Evolutionary conservation across 371 early-diverging fungal species (phyloP).

Genomic region (Phascolomyces articulosus): DNA sequence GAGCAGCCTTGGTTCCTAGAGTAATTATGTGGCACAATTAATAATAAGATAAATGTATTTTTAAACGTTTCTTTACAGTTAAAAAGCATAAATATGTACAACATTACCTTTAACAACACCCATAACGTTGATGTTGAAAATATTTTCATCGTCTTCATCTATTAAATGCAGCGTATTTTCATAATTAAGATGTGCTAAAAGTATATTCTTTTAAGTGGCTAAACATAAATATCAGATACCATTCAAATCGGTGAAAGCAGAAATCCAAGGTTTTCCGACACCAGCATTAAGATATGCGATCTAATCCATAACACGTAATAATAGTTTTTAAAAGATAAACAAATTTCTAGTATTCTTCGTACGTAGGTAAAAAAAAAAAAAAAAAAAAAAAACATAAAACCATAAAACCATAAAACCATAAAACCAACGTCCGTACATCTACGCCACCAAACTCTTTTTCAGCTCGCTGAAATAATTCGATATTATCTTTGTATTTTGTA

Average conservation of each 20-base stretch:
- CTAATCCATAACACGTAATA: too few species aligned
- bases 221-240: constrained; percentile 14
- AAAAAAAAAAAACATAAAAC: not conserved
- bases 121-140: constrained; percentile 68
- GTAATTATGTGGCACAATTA: not conserved
- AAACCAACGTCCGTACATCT: too few species aligned
- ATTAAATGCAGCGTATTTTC: not conserved
- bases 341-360: constrained; percentile 6
- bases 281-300: constrained; percentile 35
- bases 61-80: too few species aligned
- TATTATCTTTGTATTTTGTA: constrained; percentile 40
- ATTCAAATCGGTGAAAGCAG: constrained; percentile 27
- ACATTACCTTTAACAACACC: constrained; percentile 60
- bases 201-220: too few species aligned
- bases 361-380: constrained; percentile 10
- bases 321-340: too few species aligned
- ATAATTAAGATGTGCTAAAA: not conserved
- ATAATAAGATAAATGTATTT: not conserved
- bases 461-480: constrained; percentile 46
- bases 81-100: too few species aligned
- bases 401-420: too few species aligned
- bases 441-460: constrained; percentile 55
- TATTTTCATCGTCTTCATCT: constrained; percentile 35
- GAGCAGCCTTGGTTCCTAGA: constrained; percentile 41
- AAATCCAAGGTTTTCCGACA: constrained; percentile 23